Evolutionary conservation across 1,139 yeast genomes (phyloP).

Genomic region (Nadsonia starkeyi-henricii): DNA sequence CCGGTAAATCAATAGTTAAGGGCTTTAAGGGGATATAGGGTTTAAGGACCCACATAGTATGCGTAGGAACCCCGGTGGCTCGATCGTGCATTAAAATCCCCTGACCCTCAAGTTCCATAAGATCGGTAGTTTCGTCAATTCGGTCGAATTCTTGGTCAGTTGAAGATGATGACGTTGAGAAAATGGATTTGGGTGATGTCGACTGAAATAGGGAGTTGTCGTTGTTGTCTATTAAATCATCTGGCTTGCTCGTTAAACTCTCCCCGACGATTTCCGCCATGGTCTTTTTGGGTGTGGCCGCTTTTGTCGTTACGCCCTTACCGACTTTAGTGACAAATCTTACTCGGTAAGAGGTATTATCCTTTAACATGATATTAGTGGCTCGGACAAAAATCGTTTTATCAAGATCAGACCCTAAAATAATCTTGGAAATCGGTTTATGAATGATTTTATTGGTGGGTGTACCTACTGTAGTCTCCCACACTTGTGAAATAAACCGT

Average conservation of each 20-base stretch:
- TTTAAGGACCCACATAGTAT: constrained; percentile 87
- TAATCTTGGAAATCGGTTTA: constrained; percentile 47
- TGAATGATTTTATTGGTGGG: constrained; percentile 39
- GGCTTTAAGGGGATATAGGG: constrained; percentile 53
- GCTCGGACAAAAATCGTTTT: constrained; percentile 57
- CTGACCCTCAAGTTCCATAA: constrained; percentile 71
- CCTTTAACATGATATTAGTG: constrained; percentile 52
- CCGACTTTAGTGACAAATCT: constrained; percentile 50
- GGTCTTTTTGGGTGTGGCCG: constrained; percentile 9
- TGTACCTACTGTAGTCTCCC: constrained; percentile 59
- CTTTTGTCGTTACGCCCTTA: constrained; percentile 16
- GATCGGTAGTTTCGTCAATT: not conserved
- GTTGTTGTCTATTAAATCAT: constrained; percentile 5
- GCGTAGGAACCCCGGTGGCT: constrained; percentile 47
- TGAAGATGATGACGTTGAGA: not conserved
- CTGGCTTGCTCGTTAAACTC: too few species aligned
- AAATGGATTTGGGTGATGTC: not conserved
- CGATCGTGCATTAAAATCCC: constrained; percentile 79
- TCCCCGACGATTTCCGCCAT: not conserved
- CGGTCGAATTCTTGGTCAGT: constrained; percentile 5
- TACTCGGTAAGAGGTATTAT: constrained; percentile 67
- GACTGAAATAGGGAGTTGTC: constrained; percentile 2
- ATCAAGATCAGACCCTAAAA: constrained; percentile 57
- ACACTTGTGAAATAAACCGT: constrained; percentile 57
- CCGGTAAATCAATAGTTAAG: constrained; percentile 53